phyloP scores from a whole-genome alignment of 139 green algal species.

The Limnomonas spitsbergensis region DNA sequence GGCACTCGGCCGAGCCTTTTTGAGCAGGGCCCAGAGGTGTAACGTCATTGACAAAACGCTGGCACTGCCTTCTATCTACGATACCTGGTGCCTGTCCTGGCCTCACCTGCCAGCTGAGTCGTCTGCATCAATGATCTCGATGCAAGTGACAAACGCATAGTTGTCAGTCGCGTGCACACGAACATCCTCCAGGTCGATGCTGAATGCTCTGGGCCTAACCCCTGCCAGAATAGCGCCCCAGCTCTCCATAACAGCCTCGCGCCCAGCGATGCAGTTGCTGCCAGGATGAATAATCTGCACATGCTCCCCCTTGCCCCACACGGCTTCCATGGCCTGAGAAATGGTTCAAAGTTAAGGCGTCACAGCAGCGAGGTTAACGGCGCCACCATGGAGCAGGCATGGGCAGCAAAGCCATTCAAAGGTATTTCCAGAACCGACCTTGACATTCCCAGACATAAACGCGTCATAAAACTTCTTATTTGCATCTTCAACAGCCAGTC shows the following conservation, averaged over 20 bases:
- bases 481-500: constrained; percentile 72
- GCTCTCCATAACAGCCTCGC: constrained; percentile 71
- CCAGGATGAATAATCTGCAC: constrained; percentile 81
- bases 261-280: constrained; percentile 61
- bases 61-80: too few relatives aligned
- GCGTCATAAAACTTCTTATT: constrained; percentile 79
- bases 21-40: too few relatives aligned
- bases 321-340: constrained; percentile 50
- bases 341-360: too few relatives aligned
- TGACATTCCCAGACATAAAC: constrained; percentile 41
- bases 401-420: too few relatives aligned
- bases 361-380: too few relatives aligned
- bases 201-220: constrained; percentile 49
- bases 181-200: constrained; percentile 73
- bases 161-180: constrained; percentile 51
- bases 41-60: too few relatives aligned
- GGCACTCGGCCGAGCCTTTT: too few relatives aligned
- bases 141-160: constrained; percentile 69
- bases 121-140: constrained; percentile 71
- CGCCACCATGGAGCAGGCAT: too few relatives aligned
- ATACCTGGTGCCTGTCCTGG: too few relatives aligned
- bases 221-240: constrained; percentile 67
- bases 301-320: constrained; percentile 78
- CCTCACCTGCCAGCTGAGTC: constrained; percentile 54
- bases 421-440: too few relatives aligned